These are phyloP conservation scores for Silene uniflora DNA, from an alignment of 148 eudicot genomes.

Conservation along the genomic window DNA sequence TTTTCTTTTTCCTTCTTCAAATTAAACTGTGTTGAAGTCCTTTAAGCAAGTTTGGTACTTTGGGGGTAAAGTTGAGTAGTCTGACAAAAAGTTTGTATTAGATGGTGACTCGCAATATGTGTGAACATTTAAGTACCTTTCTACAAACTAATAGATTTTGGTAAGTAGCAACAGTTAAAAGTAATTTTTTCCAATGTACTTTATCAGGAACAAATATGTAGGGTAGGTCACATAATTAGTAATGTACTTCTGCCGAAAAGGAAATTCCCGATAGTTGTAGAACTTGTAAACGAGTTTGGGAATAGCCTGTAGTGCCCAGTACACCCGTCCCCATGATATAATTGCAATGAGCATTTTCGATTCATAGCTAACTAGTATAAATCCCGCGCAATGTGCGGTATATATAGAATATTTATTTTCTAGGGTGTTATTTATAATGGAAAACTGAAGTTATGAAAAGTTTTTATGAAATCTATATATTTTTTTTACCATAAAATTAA, in stretches of 20 bases:
- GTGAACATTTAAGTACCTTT: background rate
- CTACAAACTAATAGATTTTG: background rate
- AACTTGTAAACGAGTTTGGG: background rate
- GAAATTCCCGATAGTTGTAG: background rate
- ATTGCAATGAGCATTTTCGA: background rate
- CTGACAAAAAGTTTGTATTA: background rate
- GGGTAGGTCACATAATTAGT: background rate
- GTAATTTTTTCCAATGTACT: background rate
- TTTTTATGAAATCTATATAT: too few species aligned
- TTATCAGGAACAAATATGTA: background rate
- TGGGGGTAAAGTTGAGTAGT: background rate
- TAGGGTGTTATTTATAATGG: too few species aligned
- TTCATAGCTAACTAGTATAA: too few species aligned
- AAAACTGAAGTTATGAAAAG: too few species aligned
- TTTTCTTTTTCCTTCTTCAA: background rate
- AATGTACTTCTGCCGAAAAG: background rate
- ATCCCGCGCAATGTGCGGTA: too few species aligned
- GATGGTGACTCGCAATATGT: background rate
- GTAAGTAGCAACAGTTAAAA: background rate
- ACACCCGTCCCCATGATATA: constrained; percentile 1
- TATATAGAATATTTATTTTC: too few species aligned
- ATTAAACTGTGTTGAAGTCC: background rate
- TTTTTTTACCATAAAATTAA: too few species aligned
- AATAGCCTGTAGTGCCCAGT: background rate
- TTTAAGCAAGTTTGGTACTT: background rate